phyloP scores from a whole-genome alignment of 352 stramenopile genomes.

The Phytopythium kandeliae region DNA sequence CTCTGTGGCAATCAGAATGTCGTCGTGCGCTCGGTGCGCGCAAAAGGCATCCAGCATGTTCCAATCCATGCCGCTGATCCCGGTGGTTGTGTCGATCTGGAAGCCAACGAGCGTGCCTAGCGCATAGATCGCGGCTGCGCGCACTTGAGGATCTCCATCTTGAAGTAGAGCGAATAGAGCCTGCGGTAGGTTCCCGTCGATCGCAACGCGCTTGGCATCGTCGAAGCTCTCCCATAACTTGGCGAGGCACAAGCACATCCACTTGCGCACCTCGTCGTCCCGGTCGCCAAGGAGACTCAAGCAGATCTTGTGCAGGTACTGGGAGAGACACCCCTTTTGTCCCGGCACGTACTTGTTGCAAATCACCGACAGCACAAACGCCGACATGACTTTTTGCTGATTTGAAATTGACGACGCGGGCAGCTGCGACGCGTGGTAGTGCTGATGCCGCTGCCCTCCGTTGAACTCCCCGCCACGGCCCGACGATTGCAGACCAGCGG shows the following conservation, averaged over 20 bases:
- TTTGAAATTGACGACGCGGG: slow-evolving; percentile 1
- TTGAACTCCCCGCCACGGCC: slow-evolving; percentile 8
- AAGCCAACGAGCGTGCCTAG: slow-evolving; percentile 90
- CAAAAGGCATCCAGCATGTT: slow-evolving; percentile 58
- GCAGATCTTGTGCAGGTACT: slow-evolving; percentile 82
- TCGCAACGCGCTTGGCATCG: slow-evolving; percentile 78
- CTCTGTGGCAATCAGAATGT: slow-evolving; percentile 68
- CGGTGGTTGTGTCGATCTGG: slow-evolving; percentile 51
- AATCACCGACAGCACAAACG: slow-evolving; percentile 95
- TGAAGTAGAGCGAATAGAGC: slow-evolving; percentile 76
- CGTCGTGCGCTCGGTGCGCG: slow-evolving; percentile 44
- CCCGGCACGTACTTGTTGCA: slow-evolving; percentile 90
- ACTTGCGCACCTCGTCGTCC: slow-evolving; percentile 72
- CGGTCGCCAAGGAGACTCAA: slow-evolving; percentile 55
- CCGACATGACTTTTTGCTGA: slow-evolving; percentile 93
- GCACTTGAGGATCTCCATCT: slow-evolving; percentile 88
- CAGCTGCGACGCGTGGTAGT: slow-evolving; percentile 2
- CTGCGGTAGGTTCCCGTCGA: slow-evolving; percentile 84
- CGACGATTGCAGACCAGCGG: slow-evolving; percentile 49
- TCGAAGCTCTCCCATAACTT: slow-evolving; percentile 94
- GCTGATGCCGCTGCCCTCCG: background rate
- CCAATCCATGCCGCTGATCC: slow-evolving; percentile 39
- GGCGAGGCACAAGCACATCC: slow-evolving; percentile 90
- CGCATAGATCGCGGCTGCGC: slow-evolving; percentile 91
- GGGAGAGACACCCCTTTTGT: slow-evolving; percentile 92